Evolutionary conservation across 1,139 yeast genomes (phyloP), one percentile per base, ranked within the genome.

Genomic region (Nakaseomyces delphensis): DNA sequence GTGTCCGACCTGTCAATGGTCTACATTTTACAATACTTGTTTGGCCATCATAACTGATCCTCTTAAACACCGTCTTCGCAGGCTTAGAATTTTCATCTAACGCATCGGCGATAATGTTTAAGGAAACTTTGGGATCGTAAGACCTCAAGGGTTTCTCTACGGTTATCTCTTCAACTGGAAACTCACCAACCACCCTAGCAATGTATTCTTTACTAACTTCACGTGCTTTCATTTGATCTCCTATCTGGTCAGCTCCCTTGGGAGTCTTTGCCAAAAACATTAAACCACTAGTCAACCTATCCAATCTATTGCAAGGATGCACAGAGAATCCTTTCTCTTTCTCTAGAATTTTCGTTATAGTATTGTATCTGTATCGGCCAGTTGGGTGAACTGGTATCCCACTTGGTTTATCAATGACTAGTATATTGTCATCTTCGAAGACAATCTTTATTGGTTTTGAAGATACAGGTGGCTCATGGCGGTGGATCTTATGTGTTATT

Each of bases 371-470:
- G 64, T 80, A 91, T 45, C 97, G 68, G 0, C 98, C 99, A 0
- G 97, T 83, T 1, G 99, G 98, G 60, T 91, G 98, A 1, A 83
- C 96, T 0, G 99, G 97, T 3, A 91, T 76, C 0, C 98, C 96
- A 3, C 94, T 76, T 0, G 99, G 98, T 53, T 91, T 91, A 60
- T 91, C 96, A 24, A 93, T 83, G 1, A 84, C 96, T 4, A 91
- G 71, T 27, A 87, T 64, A 41, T 83, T 76, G 14, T 83, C 91
- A 59, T 86, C 82, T 57, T 87, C 89, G 57, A 72, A 77, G 0
- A 91, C 89, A 35, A 86, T 79, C 43, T 73, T 73, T 37, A 91
- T 80, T 0, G 76, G 76, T 41, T 77, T 69, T 0, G 89, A 76
- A 2, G 85, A 71, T 1, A 91, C 95, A 0, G 96, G 80, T 2